These are phyloP conservation scores for Anethum foeniculum DNA, from an alignment of 140 eudicot species.

Conservation along the genomic window DNA sequence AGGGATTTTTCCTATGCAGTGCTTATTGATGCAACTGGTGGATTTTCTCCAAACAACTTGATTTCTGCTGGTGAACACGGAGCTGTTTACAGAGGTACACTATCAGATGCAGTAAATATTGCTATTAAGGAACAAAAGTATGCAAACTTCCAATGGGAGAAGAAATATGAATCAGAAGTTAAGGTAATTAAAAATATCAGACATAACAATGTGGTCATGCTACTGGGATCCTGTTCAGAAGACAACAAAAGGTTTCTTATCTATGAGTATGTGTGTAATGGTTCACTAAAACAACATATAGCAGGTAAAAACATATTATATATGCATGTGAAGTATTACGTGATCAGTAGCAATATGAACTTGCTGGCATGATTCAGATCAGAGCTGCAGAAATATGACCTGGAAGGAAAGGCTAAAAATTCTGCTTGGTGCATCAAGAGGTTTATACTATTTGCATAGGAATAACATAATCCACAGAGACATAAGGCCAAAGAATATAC, in stretches of 20 bases:
- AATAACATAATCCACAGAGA: constrained; percentile 39
- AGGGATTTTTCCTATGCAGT: constrained; percentile 21
- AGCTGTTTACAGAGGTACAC: constrained; percentile 28
- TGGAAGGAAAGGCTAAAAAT: constrained; percentile 34
- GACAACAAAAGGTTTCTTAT: constrained; percentile 19
- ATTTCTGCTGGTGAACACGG: constrained; percentile 34
- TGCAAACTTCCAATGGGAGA: constrained; percentile 9
- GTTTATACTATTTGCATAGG: constrained; percentile 31
- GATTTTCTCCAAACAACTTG: constrained; percentile 33
- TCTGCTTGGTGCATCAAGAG: constrained; percentile 31
- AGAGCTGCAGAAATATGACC: constrained; percentile 19
- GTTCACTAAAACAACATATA: constrained; percentile 37
- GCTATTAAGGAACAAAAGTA: constrained; percentile 35
- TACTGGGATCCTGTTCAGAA: constrained; percentile 32
- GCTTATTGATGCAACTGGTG: constrained; percentile 34
- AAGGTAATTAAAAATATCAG: constrained; percentile 26
- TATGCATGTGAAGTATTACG: not conserved
- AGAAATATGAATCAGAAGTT: constrained; percentile 28
- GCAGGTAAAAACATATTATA: constrained; percentile 26
- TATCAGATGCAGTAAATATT: constrained; percentile 14
- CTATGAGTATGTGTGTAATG: constrained; percentile 38
- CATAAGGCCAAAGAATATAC: constrained; percentile 34
- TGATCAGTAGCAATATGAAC: not conserved
- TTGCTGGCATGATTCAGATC: constrained; percentile 16
- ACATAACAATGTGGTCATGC: constrained; percentile 31